A percentile compares a stretch with the other conserved stretches of the same genome.
phyloP scores from a whole-genome alignment of 257 asterid genomes.

The Ballota nigra region DNA sequence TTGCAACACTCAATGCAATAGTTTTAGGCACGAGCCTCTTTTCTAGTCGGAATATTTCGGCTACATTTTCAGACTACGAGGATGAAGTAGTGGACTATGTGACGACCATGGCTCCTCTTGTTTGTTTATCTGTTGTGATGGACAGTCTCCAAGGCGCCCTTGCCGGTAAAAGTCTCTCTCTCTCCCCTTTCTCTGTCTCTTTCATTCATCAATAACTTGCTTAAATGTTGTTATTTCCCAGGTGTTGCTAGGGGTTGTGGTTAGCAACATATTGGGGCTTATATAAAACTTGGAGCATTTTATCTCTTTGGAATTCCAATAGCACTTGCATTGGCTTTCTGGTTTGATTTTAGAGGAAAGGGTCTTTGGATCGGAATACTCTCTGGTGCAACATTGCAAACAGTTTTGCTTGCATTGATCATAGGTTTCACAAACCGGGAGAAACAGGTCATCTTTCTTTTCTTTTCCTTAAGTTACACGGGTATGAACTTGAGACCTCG shows the following conservation, averaged over 20 bases:
- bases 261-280: slow-evolving; percentile 89
- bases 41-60: slow-evolving; percentile 58
- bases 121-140: slow-evolving; percentile 52
- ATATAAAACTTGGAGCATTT: slow-evolving; percentile 69
- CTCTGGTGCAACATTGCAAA: slow-evolving; percentile 55
- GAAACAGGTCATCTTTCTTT: slow-evolving; percentile 9
- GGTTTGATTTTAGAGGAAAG: slow-evolving; percentile 54
- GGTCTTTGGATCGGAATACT: slow-evolving; percentile 82
- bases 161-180: slow-evolving; percentile 44
- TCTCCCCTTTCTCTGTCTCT: too few relatives aligned
- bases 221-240: background rate
- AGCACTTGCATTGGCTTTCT: slow-evolving; percentile 58
- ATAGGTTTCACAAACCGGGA: slow-evolving; percentile 54
- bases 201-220: background rate
- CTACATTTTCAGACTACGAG: slow-evolving; percentile 67
- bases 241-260: slow-evolving; percentile 95
- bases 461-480: background rate
- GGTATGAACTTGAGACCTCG: too few relatives aligned
- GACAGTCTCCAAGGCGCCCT: slow-evolving; percentile 71
- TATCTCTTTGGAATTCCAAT: slow-evolving; percentile 77
- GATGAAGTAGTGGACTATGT: slow-evolving; percentile 77
- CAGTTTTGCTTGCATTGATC: slow-evolving; percentile 41
- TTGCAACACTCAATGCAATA: slow-evolving; percentile 43
- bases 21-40: slow-evolving; percentile 42
- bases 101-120: slow-evolving; percentile 60